phyloP scores from a whole-genome alignment of 768 basidiomycete species.

The Lactifluus echinatus region DNA sequence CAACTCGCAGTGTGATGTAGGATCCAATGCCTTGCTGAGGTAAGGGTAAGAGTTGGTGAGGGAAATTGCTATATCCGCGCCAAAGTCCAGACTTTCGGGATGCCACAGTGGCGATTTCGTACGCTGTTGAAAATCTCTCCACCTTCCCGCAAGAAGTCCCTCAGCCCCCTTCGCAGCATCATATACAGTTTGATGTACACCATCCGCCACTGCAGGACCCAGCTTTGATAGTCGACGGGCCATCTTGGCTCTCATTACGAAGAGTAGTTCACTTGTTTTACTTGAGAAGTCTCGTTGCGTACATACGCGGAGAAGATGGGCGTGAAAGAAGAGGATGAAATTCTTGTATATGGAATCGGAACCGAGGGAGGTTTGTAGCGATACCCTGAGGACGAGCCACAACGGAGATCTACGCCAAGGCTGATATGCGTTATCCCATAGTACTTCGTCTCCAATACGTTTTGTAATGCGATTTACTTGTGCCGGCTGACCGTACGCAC shows the following conservation, averaged over 20 bases:
- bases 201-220: neutral
- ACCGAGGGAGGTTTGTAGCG: neutral
- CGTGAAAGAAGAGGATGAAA: neutral
- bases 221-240: neutral
- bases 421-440: neutral
- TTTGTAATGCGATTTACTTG: neutral
- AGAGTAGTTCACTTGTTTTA: neutral
- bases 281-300: neutral
- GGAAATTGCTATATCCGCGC: neutral
- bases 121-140: neutral
- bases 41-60: neutral
- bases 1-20: neutral
- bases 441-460: neutral
- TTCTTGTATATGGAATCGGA: neutral
- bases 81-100: neutral
- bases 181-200: neutral
- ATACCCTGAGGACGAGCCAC: neutral
- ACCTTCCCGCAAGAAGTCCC: neutral
- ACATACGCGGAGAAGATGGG: neutral
- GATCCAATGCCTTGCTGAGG: neutral
- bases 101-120: neutral
- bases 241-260: neutral
- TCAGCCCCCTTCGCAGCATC: neutral
- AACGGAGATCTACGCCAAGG: constrained; percentile 1
- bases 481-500: neutral